Evolutionary conservation across 306 rosid genomes (phyloP).

Genomic region (Trifolium repens): DNA sequence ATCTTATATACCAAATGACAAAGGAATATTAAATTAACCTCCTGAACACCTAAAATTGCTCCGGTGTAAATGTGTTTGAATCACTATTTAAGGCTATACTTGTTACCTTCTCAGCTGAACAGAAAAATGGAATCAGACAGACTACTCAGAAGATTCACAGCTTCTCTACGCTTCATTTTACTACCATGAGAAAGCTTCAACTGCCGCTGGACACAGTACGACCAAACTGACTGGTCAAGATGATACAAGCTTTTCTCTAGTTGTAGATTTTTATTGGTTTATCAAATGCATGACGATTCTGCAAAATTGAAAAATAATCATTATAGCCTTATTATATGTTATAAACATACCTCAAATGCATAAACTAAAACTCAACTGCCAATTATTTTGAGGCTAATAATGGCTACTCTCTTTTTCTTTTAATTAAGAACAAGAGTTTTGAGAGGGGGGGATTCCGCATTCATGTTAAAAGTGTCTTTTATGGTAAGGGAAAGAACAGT

Average conservation of each 20-base stretch:
- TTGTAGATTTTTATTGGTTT: constrained; percentile 80
- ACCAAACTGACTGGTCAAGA: constrained; percentile 4
- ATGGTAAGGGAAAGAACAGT: neutral
- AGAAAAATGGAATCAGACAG: constrained; percentile 26
- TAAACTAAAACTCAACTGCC: neutral
- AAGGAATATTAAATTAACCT: constrained; percentile 31
- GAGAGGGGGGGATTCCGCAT: neutral
- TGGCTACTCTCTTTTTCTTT: neutral
- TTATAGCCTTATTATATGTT: neutral
- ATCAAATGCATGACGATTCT: constrained; percentile 74
- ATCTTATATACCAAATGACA: constrained; percentile 40
- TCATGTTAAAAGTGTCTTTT: constrained; percentile 17
- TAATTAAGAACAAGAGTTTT: neutral
- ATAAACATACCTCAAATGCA: neutral
- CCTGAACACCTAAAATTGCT: constrained; percentile 17
- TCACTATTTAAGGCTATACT: constrained; percentile 27
- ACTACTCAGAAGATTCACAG: neutral
- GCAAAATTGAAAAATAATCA: constrained; percentile 51
- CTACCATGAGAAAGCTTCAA: constrained; percentile 19
- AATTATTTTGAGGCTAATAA: constrained; percentile 2
- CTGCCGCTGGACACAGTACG: neutral
- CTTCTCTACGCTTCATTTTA: constrained; percentile 21
- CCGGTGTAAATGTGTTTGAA: constrained; percentile 22
- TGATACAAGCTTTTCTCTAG: constrained; percentile 38
- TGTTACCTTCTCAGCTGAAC: constrained; percentile 20